Conservation (phyloP, 495 filamentous ascomycete species). For the Platismatia glauca region DNA sequence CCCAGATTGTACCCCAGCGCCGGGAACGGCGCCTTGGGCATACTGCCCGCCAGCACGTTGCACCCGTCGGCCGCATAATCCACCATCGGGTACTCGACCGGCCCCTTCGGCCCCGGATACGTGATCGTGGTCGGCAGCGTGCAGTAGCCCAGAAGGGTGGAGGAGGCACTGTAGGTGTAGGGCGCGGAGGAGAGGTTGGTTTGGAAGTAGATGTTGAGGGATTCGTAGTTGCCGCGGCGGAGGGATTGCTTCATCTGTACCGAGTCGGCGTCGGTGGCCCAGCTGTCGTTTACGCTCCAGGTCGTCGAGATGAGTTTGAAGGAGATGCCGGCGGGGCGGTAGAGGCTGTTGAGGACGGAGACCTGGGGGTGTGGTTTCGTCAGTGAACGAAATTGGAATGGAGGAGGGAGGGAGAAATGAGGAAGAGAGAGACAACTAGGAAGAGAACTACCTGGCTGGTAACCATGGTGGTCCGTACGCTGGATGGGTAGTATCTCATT, state of each 20-base stretch:
- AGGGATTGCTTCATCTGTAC: slow-evolving; percentile 55
- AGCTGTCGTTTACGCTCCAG: slow-evolving; percentile 62
- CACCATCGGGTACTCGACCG: slow-evolving; percentile 20
- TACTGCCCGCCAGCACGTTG: slow-evolving; percentile 42
- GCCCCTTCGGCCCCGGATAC: slow-evolving; percentile 30
- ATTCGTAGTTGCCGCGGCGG: slow-evolving; percentile 42
- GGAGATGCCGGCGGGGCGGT: slow-evolving; percentile 35
- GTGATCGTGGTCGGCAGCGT: slow-evolving; percentile 33
- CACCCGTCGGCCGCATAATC: slow-evolving; percentile 45
- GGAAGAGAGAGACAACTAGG: too few relatives aligned
- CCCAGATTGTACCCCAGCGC: slow-evolving; percentile 39
- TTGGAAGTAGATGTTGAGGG: slow-evolving; percentile 47
- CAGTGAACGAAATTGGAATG: not conserved
- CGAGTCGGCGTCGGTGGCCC: slow-evolving; percentile 55
- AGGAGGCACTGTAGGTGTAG: slow-evolving; percentile 12
- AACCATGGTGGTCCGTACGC: slow-evolving; percentile 36
- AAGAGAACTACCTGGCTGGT: slow-evolving; percentile 38
- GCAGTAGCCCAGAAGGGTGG: slow-evolving; percentile 42
- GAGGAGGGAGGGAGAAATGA: not conserved
- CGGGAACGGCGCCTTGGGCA: slow-evolving; percentile 36
- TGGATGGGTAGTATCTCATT: slow-evolving; percentile 16
- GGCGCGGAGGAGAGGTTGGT: slow-evolving; percentile 32
- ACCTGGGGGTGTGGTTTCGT: slow-evolving; percentile 24
- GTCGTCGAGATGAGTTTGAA: slow-evolving; percentile 59
- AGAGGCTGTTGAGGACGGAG: slow-evolving; percentile 37